These are phyloP conservation scores for Vitis hybrid DNA, from an alignment of 177 flowering plant genomes.

Conservation along the genomic window DNA sequence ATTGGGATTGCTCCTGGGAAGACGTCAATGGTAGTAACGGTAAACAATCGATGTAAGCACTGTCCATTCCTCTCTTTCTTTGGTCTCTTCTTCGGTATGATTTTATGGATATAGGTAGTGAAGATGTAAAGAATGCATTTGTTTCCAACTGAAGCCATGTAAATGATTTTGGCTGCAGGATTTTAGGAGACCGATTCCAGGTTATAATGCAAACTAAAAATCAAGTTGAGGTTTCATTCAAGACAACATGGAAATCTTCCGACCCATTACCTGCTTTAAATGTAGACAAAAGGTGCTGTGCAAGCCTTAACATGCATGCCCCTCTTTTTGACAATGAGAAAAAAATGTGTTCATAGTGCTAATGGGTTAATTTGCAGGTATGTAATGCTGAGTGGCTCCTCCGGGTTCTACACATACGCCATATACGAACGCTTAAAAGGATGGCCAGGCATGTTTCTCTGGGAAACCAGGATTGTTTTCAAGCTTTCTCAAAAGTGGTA, in stretches of 20 bases:
- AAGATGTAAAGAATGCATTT: neutral
- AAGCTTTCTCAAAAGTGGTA: constrained; percentile 21
- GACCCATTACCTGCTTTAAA: constrained; percentile 28
- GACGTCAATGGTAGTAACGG: no score
- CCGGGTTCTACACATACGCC: constrained; percentile 41
- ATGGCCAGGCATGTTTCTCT: constrained; percentile 27
- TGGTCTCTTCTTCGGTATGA: no score
- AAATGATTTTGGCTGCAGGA: constrained; percentile 21
- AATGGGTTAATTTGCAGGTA: constrained; percentile 22
- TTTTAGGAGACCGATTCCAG: constrained; percentile 23
- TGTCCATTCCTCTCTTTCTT: no score
- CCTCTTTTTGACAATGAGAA: neutral
- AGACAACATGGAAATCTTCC: constrained; percentile 25
- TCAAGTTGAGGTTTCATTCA: constrained; percentile 47
- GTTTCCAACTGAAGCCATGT: neutral
- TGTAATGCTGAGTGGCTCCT: constrained; percentile 24
- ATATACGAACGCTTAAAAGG: constrained; percentile 39
- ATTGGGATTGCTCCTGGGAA: no score
- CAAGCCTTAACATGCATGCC: no score
- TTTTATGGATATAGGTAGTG: neutral
- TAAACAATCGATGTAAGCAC: no score
- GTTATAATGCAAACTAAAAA: constrained; percentile 26
- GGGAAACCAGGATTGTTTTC: constrained; percentile 32
- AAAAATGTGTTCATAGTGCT: no score
- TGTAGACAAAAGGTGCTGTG: constrained; percentile 45